Evolutionary conservation across 2,329 filamentous ascomycete genomes (phyloP).

Genomic region (Epichloe brachyelytri): DNA sequence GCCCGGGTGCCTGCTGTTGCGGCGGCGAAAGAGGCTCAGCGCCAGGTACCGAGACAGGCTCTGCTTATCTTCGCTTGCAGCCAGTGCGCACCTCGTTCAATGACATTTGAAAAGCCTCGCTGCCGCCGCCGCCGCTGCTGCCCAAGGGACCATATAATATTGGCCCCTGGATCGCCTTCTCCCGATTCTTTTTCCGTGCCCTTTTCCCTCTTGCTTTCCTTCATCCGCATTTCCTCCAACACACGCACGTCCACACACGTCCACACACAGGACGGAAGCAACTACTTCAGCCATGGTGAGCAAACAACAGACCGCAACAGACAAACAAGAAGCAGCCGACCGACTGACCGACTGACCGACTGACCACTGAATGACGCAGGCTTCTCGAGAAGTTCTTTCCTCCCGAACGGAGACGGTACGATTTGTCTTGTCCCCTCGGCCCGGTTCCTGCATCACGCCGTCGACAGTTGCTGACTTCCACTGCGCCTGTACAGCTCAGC

Average conservation of each 20-base stretch:
- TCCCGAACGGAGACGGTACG: slow-evolving; percentile 24
- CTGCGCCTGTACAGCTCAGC: slow-evolving; percentile 48
- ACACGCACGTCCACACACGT: background rate
- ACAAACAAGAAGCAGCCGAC: background rate
- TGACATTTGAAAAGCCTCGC: background rate
- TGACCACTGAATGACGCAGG: slow-evolving; percentile 7
- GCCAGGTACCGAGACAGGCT: background rate
- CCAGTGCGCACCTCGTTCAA: background rate
- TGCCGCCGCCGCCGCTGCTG: too few species aligned
- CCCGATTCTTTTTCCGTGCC: background rate
- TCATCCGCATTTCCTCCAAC: too few species aligned
- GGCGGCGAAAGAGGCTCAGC: background rate
- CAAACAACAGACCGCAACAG: background rate
- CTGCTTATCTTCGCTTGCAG: background rate
- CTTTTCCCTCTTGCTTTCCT: background rate
- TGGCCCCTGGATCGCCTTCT: background rate
- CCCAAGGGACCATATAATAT: background rate
- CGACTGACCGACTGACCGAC: background rate
- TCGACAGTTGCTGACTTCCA: slow-evolving; percentile 11
- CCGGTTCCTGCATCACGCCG: background rate
- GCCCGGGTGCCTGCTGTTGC: background rate
- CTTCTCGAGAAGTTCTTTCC: slow-evolving; percentile 15
- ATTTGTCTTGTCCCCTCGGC: background rate
- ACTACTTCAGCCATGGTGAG: slow-evolving; percentile 11
- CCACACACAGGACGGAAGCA: background rate